Evolutionary conservation across 1,284 basidiomycete species (phyloP).

Genomic region (Leucoagaricus sp.): DNA sequence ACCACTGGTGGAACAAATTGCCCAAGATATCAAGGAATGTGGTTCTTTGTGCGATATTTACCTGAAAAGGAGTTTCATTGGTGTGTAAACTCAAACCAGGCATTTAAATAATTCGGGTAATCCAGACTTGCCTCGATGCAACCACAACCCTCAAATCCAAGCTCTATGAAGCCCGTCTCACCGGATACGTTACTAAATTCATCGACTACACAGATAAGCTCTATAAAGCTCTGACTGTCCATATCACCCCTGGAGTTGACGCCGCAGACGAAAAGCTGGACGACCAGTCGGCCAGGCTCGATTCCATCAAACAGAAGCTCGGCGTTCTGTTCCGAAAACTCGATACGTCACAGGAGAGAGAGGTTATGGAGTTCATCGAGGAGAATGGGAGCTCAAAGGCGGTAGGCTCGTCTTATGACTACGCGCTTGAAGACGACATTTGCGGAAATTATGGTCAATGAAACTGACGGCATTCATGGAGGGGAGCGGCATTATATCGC

Average conservation of each 20-base stretch:
- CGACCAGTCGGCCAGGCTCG: constrained; percentile 22
- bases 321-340: constrained; percentile 28
- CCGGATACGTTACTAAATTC: constrained; percentile 34
- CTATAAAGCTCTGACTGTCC: constrained; percentile 31
- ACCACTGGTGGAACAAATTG: constrained; percentile 13
- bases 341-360: constrained; percentile 28
- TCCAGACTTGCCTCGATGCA: neutral
- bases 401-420: constrained; percentile 19
- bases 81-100: constrained; percentile 19
- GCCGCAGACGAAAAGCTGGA: constrained; percentile 32
- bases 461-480: neutral
- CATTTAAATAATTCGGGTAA: neutral
- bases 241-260: constrained; percentile 35
- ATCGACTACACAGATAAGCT: constrained; percentile 33
- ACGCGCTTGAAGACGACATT: constrained; percentile 20
- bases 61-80: constrained; percentile 30
- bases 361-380: constrained; percentile 30
- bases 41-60: constrained; percentile 17
- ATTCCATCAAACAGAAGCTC: constrained; percentile 30
- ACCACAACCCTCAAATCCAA: constrained; percentile 39
- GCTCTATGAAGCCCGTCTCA: constrained; percentile 35
- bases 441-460: neutral
- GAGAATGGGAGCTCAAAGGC: constrained; percentile 28
- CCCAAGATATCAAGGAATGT: constrained; percentile 18
- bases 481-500: neutral